These are phyloP conservation scores for Monosporascus sp. DNA, from an alignment of 2,329 filamentous ascomycete species.

Conservation along the genomic window DNA sequence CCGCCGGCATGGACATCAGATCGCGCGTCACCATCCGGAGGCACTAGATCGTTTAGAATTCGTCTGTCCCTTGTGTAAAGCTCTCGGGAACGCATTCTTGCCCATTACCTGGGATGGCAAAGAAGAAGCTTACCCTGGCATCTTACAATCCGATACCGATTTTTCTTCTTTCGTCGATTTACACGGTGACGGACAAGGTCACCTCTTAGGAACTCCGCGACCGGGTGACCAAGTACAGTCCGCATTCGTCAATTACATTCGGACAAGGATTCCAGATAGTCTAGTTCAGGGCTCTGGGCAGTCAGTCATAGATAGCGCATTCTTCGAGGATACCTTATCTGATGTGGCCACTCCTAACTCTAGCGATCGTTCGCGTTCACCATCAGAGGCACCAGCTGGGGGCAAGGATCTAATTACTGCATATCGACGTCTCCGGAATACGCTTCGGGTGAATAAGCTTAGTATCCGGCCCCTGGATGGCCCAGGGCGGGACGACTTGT, in stretches of 20 bases:
- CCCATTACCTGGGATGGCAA: conserved; percentile 94
- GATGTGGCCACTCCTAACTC: conserved; percentile 30
- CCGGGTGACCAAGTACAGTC: conserved; percentile 29
- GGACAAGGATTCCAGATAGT: conserved; percentile 31
- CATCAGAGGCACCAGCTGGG: conserved; percentile 33
- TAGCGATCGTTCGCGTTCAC: conserved; percentile 26
- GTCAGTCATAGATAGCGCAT: conserved; percentile 37
- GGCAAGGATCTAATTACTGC: conserved; percentile 51
- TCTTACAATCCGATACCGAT: conserved; percentile 51
- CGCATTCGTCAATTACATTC: conserved; percentile 34
- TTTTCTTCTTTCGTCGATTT: conserved; percentile 67
- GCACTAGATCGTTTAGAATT: conserved; percentile 76
- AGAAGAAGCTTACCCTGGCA: conserved; percentile 74
- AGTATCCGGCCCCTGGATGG: conserved; percentile 13
- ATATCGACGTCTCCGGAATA: conserved; percentile 56
- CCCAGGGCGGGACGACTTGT: conserved; percentile 36
- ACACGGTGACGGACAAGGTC: conserved; percentile 37
- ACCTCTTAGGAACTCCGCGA: conserved; percentile 16
- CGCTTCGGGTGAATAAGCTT: conserved; percentile 51
- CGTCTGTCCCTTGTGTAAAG: conserved; percentile 94
- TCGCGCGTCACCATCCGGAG: conserved; percentile 91
- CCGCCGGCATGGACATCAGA: conserved; percentile 82
- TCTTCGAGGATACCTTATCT: conserved; percentile 38
- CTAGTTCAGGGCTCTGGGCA: conserved; percentile 33
- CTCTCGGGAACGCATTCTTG: conserved; percentile 87